Evolutionary conservation across 2,329 filamentous ascomycete species (phyloP), one percentile per base, ranked within the genome.

Genomic region (Alternaria atra): DNA sequence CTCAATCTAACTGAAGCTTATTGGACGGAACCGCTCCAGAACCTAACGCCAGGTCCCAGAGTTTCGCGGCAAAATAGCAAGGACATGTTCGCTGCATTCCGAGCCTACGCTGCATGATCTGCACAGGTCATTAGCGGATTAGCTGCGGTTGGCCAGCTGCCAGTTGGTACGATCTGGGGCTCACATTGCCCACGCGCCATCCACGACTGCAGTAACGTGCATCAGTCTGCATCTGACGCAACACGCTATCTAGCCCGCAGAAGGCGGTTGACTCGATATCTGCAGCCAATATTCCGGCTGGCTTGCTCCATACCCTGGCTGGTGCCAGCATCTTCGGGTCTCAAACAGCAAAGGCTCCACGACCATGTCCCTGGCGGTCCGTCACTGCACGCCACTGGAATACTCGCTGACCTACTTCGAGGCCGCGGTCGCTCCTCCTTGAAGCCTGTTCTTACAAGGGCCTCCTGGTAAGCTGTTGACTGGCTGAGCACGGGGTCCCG

Each of bases 261-360:
- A 73, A 67, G 64, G 63, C 65, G 20, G 65, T 69, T 64, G 62
- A 61, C 63, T 65, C 61, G 58, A 68, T 67, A 67, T 68, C 66
- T 65, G 66, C 69, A 67, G 64, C 67, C 67, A 72, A 71, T 72
- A 73, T 71, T 69, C 65, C 63, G 68, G 57, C 65, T 63, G 65
- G 69, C 68, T 66, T 65, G 64, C 65, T 62, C 61, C 68, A 63
- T 63, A 63, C 61, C 70, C 68, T 52, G 68, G 65, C 58, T 58
- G 42, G 62, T 63, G 56, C 59, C 66, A 69, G 66, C 69, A 65
- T 67, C 52, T 57, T 73, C 73, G 71, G 69, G 66, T 73, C 75
- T 76, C 73, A 75, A 73, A 76, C 73, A 72, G 69, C 66, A 73
- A 71, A 68, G 71, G 73, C 73, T 74, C 73, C 75, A 74, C 63